Conservation (phyloP, 2,329 filamentous ascomycete genomes). For the Fusarium chlamydosporum region DNA sequence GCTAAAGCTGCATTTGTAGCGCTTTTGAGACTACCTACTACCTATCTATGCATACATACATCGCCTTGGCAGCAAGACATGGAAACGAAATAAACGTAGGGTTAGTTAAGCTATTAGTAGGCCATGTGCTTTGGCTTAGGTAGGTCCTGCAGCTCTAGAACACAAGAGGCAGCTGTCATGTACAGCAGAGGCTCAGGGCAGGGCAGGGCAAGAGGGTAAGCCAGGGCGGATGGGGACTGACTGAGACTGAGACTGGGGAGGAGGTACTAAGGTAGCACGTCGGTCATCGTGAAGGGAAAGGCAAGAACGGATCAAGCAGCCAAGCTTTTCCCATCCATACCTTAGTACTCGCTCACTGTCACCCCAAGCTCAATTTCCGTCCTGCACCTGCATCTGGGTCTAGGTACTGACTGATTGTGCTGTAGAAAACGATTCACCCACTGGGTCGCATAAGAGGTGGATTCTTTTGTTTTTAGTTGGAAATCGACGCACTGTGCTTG, state of each 20-base stretch:
- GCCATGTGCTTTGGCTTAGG: neutral
- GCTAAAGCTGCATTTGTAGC: slow-evolving; percentile 3
- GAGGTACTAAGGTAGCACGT: slow-evolving; percentile 6
- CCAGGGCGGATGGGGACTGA: too few relatives aligned
- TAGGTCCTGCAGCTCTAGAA: slow-evolving; percentile 22
- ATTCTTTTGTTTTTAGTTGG: slow-evolving; percentile 7
- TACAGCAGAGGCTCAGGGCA: slow-evolving; percentile 21
- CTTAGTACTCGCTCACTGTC: neutral
- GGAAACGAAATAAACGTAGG: neutral
- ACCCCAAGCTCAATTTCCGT: slow-evolving; percentile 32
- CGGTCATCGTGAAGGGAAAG: slow-evolving; percentile 30
- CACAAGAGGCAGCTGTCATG: slow-evolving; percentile 33
- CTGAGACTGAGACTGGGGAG: slow-evolving; percentile 13
- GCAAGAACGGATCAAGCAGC: slow-evolving; percentile 12
- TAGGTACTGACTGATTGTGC: too few relatives aligned
- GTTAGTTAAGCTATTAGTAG: slow-evolving; percentile 26
- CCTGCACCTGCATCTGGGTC: slow-evolving; percentile 16
- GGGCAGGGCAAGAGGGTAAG: neutral
- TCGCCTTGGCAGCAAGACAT: neutral
- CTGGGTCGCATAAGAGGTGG: slow-evolving; percentile 45
- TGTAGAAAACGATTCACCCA: slow-evolving; percentile 33
- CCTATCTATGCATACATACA: too few relatives aligned
- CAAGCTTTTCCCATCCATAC: slow-evolving; percentile 16
- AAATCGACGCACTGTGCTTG: slow-evolving; percentile 40
- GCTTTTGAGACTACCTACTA: too few relatives aligned